Evolutionary conservation across 2,329 filamentous ascomycete genomes (phyloP).

Genomic region (Daldinia eschscholtzii): DNA sequence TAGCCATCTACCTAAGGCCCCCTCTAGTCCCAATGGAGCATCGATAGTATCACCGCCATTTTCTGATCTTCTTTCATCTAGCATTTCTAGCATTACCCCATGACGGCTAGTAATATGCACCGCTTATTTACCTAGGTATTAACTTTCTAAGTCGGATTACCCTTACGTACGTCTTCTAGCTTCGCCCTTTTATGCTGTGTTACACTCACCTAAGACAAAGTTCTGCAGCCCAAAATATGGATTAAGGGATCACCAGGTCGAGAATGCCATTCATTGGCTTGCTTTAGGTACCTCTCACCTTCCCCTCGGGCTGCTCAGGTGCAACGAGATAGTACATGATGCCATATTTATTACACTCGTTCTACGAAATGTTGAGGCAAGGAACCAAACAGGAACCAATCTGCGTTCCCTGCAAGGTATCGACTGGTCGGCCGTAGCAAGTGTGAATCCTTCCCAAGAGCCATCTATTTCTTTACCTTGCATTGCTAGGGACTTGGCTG

Average conservation of each 20-base stretch:
- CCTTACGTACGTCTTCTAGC: conserved; percentile 25
- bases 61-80: conserved; percentile 31
- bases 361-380: conserved; percentile 19
- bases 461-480: conserved; percentile 18
- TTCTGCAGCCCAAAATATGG: conserved; percentile 43
- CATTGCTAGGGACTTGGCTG: conserved; percentile 19
- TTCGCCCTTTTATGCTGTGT: conserved; percentile 34
- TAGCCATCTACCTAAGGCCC: conserved; percentile 2
- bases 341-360: conserved; percentile 26
- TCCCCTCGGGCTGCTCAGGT: conserved; percentile 29
- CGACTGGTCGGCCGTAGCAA: conserved; percentile 19
- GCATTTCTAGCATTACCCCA: conserved; percentile 20
- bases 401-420: conserved; percentile 25
- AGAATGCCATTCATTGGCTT: conserved; percentile 28
- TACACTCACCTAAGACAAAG: conserved; percentile 39
- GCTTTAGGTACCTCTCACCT: conserved; percentile 11
- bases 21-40: conserved; percentile 29
- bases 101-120: conserved; percentile 16
- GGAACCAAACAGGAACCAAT: conserved; percentile 22
- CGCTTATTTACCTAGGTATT: conserved; percentile 23
- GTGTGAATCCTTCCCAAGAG: conserved; percentile 34
- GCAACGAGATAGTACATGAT: conserved; percentile 33
- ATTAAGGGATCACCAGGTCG: conserved; percentile 33
- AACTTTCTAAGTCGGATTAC: conserved; percentile 27
- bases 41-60: conserved; percentile 35